Percentiles rank a stretch among this genome's conserved stretches.
Conservation (phyloP, 441 rosid species). For the Kokia cookei region DNA sequence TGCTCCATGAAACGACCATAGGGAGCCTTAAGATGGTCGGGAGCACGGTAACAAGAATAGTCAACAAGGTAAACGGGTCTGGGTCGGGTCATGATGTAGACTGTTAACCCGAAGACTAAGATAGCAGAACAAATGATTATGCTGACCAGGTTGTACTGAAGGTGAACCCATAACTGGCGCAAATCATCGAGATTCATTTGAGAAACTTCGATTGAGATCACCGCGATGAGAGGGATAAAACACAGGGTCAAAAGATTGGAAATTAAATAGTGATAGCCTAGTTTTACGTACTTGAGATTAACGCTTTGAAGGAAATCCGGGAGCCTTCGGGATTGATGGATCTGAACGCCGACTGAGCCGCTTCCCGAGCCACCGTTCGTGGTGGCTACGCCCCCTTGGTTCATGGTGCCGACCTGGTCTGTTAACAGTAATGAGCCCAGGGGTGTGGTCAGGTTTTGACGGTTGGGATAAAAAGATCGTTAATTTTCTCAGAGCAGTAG, state of each 20-base stretch:
- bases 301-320: conserved; percentile 80
- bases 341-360: conserved; percentile 44
- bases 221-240: conserved; percentile 43
- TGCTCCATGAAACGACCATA: conserved; percentile 48
- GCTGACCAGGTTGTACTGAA: conserved; percentile 53
- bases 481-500: too few species aligned
- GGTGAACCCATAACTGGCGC: conserved; percentile 48
- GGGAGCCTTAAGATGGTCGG: conserved; percentile 49
- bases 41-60: conserved; percentile 51
- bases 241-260: conserved; percentile 51
- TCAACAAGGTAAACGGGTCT: conserved; percentile 53
- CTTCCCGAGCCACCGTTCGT: conserved; percentile 8
- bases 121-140: conserved; percentile 42
- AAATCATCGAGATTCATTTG: conserved; percentile 45
- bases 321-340: conserved; percentile 42
- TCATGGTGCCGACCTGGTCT: conserved; percentile 18
- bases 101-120: conserved; percentile 49
- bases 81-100: conserved; percentile 48
- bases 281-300: conserved; percentile 69
- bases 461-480: not conserved
- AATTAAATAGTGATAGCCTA: conserved; percentile 65
- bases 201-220: conserved; percentile 40
- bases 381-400: conserved; percentile 20
- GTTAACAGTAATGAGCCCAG: not conserved
- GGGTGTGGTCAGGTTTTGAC: not conserved